These are phyloP conservation scores for Botrytis paeoniae DNA, from an alignment of 2,329 filamentous ascomycete genomes.

Conservation along the genomic window DNA sequence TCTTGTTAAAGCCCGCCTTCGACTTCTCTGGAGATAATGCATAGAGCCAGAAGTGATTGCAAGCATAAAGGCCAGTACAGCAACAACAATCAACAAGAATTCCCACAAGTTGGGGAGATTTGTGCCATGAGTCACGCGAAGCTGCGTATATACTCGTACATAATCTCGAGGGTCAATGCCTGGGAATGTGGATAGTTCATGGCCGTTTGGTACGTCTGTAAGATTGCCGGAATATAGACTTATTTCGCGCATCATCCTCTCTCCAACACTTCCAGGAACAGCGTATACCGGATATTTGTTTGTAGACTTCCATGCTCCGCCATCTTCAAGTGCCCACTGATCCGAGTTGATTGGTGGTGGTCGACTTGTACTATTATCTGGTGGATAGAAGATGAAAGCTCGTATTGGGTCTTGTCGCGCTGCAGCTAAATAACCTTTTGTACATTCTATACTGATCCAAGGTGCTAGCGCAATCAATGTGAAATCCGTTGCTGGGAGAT, in stretches of 20 bases:
- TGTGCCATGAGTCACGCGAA: conserved; percentile 47
- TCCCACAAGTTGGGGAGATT: conserved; percentile 74
- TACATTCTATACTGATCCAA: conserved; percentile 76
- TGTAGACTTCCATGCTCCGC: conserved; percentile 66
- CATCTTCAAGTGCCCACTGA: conserved; percentile 69
- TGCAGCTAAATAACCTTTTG: conserved; percentile 65
- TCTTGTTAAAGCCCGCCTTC: conserved; percentile 63
- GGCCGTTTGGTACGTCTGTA: conserved; percentile 56
- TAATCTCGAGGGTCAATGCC: conserved; percentile 56
- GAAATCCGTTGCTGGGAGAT: conserved; percentile 68
- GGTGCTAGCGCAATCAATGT: conserved; percentile 79
- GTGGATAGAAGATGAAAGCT: conserved; percentile 62
- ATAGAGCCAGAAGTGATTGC: conserved; percentile 65
- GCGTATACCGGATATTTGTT: conserved; percentile 81
- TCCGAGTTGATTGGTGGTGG: conserved; percentile 64
- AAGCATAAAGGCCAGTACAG: conserved; percentile 66
- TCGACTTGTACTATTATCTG: conserved; percentile 52
- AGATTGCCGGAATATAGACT: conserved; percentile 76
- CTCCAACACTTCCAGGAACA: conserved; percentile 65
- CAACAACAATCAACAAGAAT: conserved; percentile 69
- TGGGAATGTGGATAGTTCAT: conserved; percentile 54
- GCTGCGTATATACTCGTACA: conserved; percentile 57
- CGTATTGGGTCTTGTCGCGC: conserved; percentile 58
- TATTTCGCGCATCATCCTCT: conserved; percentile 66
- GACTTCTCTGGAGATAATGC: conserved; percentile 72